Conservation (phyloP, 2,329 filamentous ascomycete species). For the Huntiella omanensis region DNA sequence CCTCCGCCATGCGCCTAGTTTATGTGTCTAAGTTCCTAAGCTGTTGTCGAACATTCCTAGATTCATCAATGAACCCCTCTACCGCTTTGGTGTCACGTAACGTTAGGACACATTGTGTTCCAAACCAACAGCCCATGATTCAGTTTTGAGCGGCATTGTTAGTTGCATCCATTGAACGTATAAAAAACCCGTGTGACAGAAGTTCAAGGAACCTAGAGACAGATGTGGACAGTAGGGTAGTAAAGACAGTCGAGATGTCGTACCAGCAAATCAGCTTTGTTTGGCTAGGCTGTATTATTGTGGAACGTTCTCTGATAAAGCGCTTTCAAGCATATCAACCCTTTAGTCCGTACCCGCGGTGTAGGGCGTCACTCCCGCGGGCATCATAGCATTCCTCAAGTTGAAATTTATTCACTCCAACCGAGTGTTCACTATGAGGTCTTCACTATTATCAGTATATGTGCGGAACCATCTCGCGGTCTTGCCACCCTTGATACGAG, state of each 20-base stretch:
- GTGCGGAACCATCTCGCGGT: slow-evolving; percentile 68
- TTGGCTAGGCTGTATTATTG: no score
- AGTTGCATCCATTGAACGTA: slow-evolving; percentile 39
- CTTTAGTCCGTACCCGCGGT: slow-evolving; percentile 43
- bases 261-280: slow-evolving; percentile 33
- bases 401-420: slow-evolving; percentile 49
- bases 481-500: slow-evolving; percentile 45
- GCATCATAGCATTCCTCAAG: slow-evolving; percentile 52
- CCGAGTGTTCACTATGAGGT: slow-evolving; percentile 45
- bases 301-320: slow-evolving; percentile 24
- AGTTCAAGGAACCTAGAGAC: slow-evolving; percentile 23
- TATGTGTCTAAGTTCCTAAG: slow-evolving; percentile 44
- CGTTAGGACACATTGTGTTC: slow-evolving; percentile 52
- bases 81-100: no score
- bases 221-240: slow-evolving; percentile 17
- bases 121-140: slow-evolving; percentile 45
- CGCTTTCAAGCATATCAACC: slow-evolving; percentile 53
- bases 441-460: slow-evolving; percentile 60
- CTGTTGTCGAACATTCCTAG: no score
- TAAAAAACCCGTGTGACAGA: slow-evolving; percentile 39
- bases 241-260: slow-evolving; percentile 48
- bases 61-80: no score
- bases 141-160: slow-evolving; percentile 48
- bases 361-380: slow-evolving; percentile 59
- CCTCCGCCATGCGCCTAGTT: slow-evolving; percentile 47